phyloP scores from a whole-genome alignment of 1,284 basidiomycete genomes.

The Trametes versicolor region DNA sequence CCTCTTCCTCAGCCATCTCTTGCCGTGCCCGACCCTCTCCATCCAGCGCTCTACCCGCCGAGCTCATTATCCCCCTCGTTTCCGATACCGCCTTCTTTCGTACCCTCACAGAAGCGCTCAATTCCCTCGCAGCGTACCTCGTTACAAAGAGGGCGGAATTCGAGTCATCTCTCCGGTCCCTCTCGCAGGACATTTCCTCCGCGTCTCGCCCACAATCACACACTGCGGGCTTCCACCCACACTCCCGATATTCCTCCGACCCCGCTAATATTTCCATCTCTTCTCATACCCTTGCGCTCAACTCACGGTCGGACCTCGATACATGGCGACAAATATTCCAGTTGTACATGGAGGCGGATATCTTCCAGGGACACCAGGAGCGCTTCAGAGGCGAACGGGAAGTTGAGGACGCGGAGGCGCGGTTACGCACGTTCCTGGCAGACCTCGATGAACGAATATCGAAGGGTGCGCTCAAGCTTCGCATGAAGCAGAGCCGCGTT shows the following conservation, averaged over 20 bases:
- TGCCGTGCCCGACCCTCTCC: neutral
- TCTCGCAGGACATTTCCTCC: slow-evolving; percentile 69
- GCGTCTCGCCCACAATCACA: slow-evolving; percentile 69
- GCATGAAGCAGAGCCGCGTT: slow-evolving; percentile 67
- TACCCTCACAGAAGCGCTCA: slow-evolving; percentile 77
- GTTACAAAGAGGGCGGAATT: slow-evolving; percentile 72
- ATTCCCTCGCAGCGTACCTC: slow-evolving; percentile 75
- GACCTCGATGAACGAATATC: slow-evolving; percentile 72
- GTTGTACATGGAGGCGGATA: slow-evolving; percentile 87
- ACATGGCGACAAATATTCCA: slow-evolving; percentile 93
- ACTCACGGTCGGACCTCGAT: slow-evolving; percentile 78
- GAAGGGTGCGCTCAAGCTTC: slow-evolving; percentile 67
- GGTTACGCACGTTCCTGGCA: slow-evolving; percentile 77
- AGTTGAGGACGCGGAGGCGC: slow-evolving; percentile 77
- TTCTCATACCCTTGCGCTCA: slow-evolving; percentile 29
- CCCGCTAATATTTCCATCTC: slow-evolving; percentile 45
- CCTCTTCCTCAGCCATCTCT: neutral
- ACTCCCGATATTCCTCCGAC: slow-evolving; percentile 55
- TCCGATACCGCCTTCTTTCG: slow-evolving; percentile 89
- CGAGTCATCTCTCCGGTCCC: slow-evolving; percentile 62
- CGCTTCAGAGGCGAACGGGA: slow-evolving; percentile 78
- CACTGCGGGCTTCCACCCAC: slow-evolving; percentile 54
- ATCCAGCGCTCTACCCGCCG: slow-evolving; percentile 44
- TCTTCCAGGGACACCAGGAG: slow-evolving; percentile 88
- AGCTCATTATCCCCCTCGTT: slow-evolving; percentile 84